Percentiles rank a stretch among this genome's conserved stretches.
Evolutionary conservation across 164 flowering plant species (phyloP).

Genomic region (Annona cherimola): DNA sequence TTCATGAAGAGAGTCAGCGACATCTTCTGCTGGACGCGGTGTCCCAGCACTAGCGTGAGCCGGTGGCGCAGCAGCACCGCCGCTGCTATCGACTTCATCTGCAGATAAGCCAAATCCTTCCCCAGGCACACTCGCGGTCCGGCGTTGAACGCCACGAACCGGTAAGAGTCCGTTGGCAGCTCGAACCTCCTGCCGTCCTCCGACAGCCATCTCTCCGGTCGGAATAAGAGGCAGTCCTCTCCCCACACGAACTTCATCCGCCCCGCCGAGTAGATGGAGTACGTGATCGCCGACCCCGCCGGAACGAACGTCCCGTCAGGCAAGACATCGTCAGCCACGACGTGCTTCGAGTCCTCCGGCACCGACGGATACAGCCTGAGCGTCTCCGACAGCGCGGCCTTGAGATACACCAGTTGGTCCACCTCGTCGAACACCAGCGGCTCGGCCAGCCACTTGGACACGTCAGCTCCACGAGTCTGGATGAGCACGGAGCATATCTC

Average conservation of each 20-base stretch:
- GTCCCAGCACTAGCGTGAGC: slow-evolving; percentile 54
- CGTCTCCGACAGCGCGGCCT: slow-evolving; percentile 60
- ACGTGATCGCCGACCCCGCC: slow-evolving; percentile 57
- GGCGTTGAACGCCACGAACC: slow-evolving; percentile 77
- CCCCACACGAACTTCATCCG: slow-evolving; percentile 63
- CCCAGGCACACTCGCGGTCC: slow-evolving; percentile 91
- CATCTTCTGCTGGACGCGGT: slow-evolving; percentile 87
- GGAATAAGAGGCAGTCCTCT: slow-evolving; percentile 46
- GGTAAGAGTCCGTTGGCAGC: slow-evolving; percentile 33
- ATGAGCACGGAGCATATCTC: slow-evolving; percentile 45
- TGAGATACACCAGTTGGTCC: slow-evolving; percentile 50
- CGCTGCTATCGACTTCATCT: slow-evolving; percentile 88
- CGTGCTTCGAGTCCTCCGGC: slow-evolving; percentile 68
- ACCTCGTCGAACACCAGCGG: slow-evolving; percentile 59
- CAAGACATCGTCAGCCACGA: slow-evolving; percentile 39
- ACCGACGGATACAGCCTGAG: slow-evolving; percentile 62
- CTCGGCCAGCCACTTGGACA: slow-evolving; percentile 39
- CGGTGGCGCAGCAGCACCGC: slow-evolving; percentile 75
- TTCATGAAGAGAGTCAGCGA: slow-evolving; percentile 90
- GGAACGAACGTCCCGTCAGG: slow-evolving; percentile 64
- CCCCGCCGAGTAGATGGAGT: slow-evolving; percentile 57
- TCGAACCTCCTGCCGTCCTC: slow-evolving; percentile 29
- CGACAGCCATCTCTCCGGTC: slow-evolving; percentile 60
- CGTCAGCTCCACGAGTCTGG: slow-evolving; percentile 51
- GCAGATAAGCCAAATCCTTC: slow-evolving; percentile 81